A percentile compares a stretch with the other conserved stretches of the same genome.
These are phyloP conservation scores for Acacia melanoxylon DNA, from an alignment of 306 rosid genomes.

Conservation along the genomic window DNA sequence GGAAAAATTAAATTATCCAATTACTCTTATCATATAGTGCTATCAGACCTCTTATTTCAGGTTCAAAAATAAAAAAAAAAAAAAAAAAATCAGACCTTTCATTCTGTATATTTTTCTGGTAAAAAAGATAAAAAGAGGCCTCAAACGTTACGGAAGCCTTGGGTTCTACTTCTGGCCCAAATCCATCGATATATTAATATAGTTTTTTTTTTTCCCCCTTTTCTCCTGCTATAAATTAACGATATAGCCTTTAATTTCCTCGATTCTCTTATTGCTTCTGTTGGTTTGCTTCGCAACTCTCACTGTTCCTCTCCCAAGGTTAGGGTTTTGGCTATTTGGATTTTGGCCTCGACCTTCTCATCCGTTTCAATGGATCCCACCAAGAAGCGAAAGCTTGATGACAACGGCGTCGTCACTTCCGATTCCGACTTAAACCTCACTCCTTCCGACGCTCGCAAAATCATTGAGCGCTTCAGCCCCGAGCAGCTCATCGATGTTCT, in stretches of 20 bases:
- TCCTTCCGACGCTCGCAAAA: slow-evolving; percentile 69
- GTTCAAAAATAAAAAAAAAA: too few relatives aligned
- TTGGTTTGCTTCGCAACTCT: neutral
- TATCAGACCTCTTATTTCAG: too few relatives aligned
- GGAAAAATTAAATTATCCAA: too few relatives aligned
- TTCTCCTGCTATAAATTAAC: neutral
- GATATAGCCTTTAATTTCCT: neutral
- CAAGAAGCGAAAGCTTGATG: slow-evolving; percentile 89
- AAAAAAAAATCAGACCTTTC: too few relatives aligned
- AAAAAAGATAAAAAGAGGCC: neutral
- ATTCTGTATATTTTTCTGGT: neutral
- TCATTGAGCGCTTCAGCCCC: slow-evolving; percentile 71
- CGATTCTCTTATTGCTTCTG: neutral
- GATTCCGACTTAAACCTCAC: slow-evolving; percentile 46
- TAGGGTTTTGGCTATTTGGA: neutral
- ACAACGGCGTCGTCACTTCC: slow-evolving; percentile 55
- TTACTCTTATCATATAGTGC: too few relatives aligned
- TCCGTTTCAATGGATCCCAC: slow-evolving; percentile 55
- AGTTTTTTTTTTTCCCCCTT: rapidly evolving
- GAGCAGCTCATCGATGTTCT: slow-evolving; percentile 79
- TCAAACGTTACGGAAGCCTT: neutral
- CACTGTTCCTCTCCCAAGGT: neutral
- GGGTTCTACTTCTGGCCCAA: neutral
- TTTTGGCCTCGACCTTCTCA: neutral
- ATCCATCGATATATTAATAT: neutral